Percentiles rank a stretch among this genome's conserved stretches.
Evolutionary conservation across 495 filamentous ascomycete species (phyloP).

Genomic region (Penicillium cosmopolitanum): DNA sequence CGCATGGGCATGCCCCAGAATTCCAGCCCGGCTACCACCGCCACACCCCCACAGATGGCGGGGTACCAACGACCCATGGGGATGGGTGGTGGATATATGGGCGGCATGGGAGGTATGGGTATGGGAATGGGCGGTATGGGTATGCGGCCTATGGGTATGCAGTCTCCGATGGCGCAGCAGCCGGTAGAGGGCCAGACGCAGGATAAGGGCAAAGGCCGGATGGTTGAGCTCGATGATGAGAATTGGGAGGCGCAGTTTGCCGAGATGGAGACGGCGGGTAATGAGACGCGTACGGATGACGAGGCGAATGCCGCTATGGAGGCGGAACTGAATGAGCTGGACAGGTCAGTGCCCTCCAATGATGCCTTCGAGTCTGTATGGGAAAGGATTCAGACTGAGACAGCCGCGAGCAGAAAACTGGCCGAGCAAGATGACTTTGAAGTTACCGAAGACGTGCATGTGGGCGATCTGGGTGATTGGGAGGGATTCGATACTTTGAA

Average conservation of each 20-base stretch:
- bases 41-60: slow-evolving; percentile 51
- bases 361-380: slow-evolving; percentile 90
- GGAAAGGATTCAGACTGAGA: slow-evolving; percentile 84
- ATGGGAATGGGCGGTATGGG: slow-evolving; percentile 56
- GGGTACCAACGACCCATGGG: slow-evolving; percentile 67
- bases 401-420: slow-evolving; percentile 68
- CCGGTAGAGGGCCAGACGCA: slow-evolving; percentile 51
- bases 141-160: slow-evolving; percentile 51
- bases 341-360: slow-evolving; percentile 73
- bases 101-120: slow-evolving; percentile 54
- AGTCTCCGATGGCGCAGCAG: slow-evolving; percentile 51
- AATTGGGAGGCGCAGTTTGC: slow-evolving; percentile 97
- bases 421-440: slow-evolving; percentile 64
- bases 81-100: slow-evolving; percentile 46
- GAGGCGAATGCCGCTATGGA: slow-evolving; percentile 80
- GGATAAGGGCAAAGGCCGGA: slow-evolving; percentile 85
- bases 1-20: slow-evolving; percentile 57
- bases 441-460: slow-evolving; percentile 57
- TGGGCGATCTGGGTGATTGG: slow-evolving; percentile 71
- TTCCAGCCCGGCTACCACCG: slow-evolving; percentile 53
- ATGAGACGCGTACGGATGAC: slow-evolving; percentile 61
- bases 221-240: slow-evolving; percentile 90
- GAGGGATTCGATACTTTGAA: slow-evolving; percentile 70
- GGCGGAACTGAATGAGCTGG: slow-evolving; percentile 84
- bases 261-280: slow-evolving; percentile 76